Percentiles rank a stretch among this genome's conserved stretches.
phyloP scores from a whole-genome alignment of 345 rosid species.

The Jatropha curcas region DNA sequence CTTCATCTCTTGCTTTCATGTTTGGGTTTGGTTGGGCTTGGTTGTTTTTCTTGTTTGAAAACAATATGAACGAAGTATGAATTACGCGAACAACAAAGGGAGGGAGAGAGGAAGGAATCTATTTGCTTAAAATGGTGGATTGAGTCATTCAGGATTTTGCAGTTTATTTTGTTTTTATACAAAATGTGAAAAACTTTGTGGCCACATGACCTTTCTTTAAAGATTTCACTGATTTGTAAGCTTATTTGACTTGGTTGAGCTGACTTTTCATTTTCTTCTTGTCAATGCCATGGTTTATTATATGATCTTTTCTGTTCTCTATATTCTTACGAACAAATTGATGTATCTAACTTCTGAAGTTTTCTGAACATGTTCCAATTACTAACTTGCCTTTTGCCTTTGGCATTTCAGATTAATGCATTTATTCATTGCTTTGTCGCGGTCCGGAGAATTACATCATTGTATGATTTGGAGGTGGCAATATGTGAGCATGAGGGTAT shows the following conservation, averaged over 20 bases:
- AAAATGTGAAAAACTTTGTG: neutral
- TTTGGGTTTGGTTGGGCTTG: neutral
- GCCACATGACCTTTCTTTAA: neutral
- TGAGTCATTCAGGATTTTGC: neutral
- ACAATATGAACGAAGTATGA: neutral
- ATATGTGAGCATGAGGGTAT: conserved; percentile 69
- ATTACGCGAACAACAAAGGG: no score
- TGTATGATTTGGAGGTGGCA: conserved; percentile 76
- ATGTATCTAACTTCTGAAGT: neutral
- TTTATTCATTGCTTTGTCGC: conserved; percentile 84
- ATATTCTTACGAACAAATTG: neutral
- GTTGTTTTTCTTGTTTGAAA: neutral
- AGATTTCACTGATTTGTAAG: neutral
- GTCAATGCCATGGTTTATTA: neutral
- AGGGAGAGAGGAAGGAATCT: no score
- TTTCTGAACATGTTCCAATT: neutral
- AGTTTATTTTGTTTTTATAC: neutral
- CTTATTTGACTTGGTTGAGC: neutral
- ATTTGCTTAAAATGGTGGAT: neutral
- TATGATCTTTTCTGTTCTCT: neutral
- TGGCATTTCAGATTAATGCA: conserved; percentile 62
- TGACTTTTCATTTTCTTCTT: neutral
- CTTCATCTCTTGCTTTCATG: neutral
- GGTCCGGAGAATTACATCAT: conserved; percentile 60
- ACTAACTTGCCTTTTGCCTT: conserved; percentile 4